A percentile compares a stretch with the other conserved stretches of the same genome.
Conservation (phyloP, 352 stramenopile species). For the Hyaloperonospora brassicae region DNA sequence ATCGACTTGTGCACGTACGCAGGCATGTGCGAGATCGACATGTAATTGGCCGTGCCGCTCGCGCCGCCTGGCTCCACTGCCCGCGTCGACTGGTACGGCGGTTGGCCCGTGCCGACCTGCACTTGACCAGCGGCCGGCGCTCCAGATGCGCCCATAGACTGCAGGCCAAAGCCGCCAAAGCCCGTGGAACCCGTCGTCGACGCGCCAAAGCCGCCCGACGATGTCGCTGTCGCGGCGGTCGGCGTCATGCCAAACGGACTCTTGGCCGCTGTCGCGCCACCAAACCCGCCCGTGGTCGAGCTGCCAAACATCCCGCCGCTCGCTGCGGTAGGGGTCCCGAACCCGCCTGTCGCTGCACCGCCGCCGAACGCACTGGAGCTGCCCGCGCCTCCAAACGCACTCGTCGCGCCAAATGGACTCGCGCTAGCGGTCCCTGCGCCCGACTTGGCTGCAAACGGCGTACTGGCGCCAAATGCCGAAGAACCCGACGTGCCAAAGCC, state of each 20-base stretch:
- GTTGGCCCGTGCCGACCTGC: slow-evolving; percentile 66
- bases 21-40: slow-evolving; percentile 63
- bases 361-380: background rate
- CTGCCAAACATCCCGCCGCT: slow-evolving; percentile 43
- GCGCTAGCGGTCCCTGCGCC: slow-evolving; percentile 23
- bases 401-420: slow-evolving; percentile 58
- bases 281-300: slow-evolving; percentile 27
- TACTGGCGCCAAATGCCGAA: slow-evolving; percentile 33
- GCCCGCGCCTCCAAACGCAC: slow-evolving; percentile 26
- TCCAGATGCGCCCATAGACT: slow-evolving; percentile 10
- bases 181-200: slow-evolving; percentile 24
- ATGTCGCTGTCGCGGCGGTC: slow-evolving; percentile 9
- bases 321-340: slow-evolving; percentile 24
- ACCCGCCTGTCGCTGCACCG: slow-evolving; percentile 20
- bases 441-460: slow-evolving; percentile 51
- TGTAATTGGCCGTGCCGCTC: slow-evolving; percentile 46
- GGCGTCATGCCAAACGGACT: slow-evolving; percentile 39
- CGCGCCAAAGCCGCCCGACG: slow-evolving; percentile 42
- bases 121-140: slow-evolving; percentile 14
- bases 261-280: slow-evolving; percentile 31
- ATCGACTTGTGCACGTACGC: slow-evolving; percentile 67
- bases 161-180: slow-evolving; percentile 37
- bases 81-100: slow-evolving; percentile 57
- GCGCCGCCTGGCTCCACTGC: slow-evolving; percentile 57
- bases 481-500: slow-evolving; percentile 25